A percentile compares a stretch with the other conserved stretches of the same genome.
phyloP scores from a whole-genome alignment of 73 alveolate genomes.

The Uronychia setigera region DNA sequence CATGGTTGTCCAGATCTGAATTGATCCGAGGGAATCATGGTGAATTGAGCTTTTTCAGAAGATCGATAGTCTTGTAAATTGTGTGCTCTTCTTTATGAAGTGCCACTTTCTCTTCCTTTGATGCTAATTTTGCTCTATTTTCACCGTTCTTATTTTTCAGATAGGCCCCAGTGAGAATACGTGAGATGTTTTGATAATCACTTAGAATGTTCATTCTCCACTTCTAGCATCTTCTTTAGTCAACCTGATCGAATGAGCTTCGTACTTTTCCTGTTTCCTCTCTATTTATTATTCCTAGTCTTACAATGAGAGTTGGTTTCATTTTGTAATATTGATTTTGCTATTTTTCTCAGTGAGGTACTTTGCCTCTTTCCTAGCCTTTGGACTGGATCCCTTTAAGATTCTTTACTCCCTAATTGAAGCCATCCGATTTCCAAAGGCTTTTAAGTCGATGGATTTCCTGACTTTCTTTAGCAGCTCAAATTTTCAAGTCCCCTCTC shows the following conservation, averaged over 20 bases:
- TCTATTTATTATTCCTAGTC: neutral
- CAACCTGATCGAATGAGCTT: neutral
- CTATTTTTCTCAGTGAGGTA: too few species aligned
- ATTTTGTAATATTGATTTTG: neutral
- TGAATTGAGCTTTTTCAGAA: neutral
- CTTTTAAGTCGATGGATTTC: too few species aligned
- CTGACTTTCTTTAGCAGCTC: too few species aligned
- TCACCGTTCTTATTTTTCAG: neutral
- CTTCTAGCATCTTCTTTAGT: neutral
- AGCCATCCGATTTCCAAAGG: too few species aligned
- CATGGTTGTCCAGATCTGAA: neutral
- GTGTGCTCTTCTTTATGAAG: neutral
- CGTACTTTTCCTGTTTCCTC: too few species aligned
- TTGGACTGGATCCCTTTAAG: too few species aligned
- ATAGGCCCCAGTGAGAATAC: neutral
- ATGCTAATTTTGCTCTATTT: neutral
- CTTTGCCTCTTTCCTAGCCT: too few species aligned
- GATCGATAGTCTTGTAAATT: neutral
- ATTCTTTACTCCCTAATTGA: too few species aligned
- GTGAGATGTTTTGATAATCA: neutral
- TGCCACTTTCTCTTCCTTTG: neutral
- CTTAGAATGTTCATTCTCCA: neutral
- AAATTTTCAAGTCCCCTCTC: neutral
- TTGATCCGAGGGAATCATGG: neutral
- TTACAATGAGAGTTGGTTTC: neutral